Evolutionary conservation across 306 rosid species (phyloP), one percentile per base, ranked within the genome.

Genomic region (Fragaria ananassa): DNA sequence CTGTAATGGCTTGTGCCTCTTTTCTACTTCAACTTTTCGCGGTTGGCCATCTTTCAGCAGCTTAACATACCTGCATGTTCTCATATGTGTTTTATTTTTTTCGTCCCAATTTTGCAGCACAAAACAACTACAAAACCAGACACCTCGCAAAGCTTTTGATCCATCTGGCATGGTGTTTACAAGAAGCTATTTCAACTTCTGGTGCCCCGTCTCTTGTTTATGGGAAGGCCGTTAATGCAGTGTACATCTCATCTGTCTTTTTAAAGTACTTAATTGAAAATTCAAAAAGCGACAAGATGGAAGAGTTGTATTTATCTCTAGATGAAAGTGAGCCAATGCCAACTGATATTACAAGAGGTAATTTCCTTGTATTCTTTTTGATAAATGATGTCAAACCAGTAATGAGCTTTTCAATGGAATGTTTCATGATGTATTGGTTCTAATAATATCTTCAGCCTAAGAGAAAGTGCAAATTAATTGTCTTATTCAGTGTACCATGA

Each of bases 101-200:
- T 46, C 39, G n/a, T 35, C n/a, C 60, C 58, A 19, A 62, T 72
- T 76, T 60, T 87, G 81, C 98, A 96, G 99, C 86, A 0, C 87
- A 83, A 85, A 96, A 96, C 86, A 96, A 92, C 81, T 74, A 56
- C 63, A 76, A 76, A 62, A 92, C 99, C 63, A 91, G 91, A 84
- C 98, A 96, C 85, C 98, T 96, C 71, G 90, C 97, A 9, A 96
- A 96, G 88, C 82, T 96, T 88, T 86, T 96, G 85, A 87, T 89
- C 86, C 98, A 92, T 81, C 77, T 96, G 79, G 91, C 93, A 29
- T 61, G 93, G 89, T 88, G 86, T 82, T 88, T 96, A 85, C 96
- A 93, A 79, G 96, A 92, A 78, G 88, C 85, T 77, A 79, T 86
- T 83, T 88, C 97, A 81, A 69, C 84, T 64, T 75, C 93, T 70